Conservation (phyloP, 2,329 filamentous ascomycete species). For the Xylariales sp. region DNA sequence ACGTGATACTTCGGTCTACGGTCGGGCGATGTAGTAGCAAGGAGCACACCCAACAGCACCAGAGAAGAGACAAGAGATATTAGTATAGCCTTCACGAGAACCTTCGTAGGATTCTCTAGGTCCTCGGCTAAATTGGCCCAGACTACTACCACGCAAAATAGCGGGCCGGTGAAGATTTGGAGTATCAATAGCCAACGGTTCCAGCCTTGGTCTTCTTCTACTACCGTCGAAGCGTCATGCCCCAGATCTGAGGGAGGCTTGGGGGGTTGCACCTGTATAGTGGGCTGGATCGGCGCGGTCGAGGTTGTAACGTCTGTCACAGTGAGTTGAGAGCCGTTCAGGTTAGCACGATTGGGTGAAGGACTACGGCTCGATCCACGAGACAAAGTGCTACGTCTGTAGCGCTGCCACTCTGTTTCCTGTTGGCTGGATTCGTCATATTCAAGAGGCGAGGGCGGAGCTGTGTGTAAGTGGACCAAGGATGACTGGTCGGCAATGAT, state of each 20-base stretch:
- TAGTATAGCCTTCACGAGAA: constrained; percentile 68
- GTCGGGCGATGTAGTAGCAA: constrained; percentile 75
- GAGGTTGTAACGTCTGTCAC: constrained; percentile 29
- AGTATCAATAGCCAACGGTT: constrained; percentile 89
- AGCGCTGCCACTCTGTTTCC: constrained; percentile 70
- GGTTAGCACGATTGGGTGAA: constrained; percentile 49
- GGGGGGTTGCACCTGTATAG: constrained; percentile 37
- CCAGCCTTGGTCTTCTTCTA: constrained; percentile 71
- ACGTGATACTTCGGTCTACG: constrained; percentile 79
- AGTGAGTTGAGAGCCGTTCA: constrained; percentile 39
- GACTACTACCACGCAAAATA: constrained; percentile 82
- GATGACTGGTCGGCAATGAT: constrained; percentile 48
- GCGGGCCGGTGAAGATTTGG: constrained; percentile 87
- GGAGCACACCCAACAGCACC: constrained; percentile 72
- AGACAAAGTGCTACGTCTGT: constrained; percentile 61
- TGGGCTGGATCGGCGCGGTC: constrained; percentile 24
- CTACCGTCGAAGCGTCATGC: constrained; percentile 45
- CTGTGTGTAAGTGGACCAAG: constrained; percentile 47
- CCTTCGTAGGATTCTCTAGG: constrained; percentile 60
- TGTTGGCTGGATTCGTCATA: constrained; percentile 50
- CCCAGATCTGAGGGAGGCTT: constrained; percentile 44
- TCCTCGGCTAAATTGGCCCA: constrained; percentile 76
- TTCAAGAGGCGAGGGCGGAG: constrained; percentile 53
- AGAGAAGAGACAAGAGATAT: constrained; percentile 77
- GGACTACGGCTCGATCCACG: constrained; percentile 45